These are phyloP conservation scores for Phytophthora melonis DNA, from an alignment of 352 stramenopile species.

Conservation along the genomic window DNA sequence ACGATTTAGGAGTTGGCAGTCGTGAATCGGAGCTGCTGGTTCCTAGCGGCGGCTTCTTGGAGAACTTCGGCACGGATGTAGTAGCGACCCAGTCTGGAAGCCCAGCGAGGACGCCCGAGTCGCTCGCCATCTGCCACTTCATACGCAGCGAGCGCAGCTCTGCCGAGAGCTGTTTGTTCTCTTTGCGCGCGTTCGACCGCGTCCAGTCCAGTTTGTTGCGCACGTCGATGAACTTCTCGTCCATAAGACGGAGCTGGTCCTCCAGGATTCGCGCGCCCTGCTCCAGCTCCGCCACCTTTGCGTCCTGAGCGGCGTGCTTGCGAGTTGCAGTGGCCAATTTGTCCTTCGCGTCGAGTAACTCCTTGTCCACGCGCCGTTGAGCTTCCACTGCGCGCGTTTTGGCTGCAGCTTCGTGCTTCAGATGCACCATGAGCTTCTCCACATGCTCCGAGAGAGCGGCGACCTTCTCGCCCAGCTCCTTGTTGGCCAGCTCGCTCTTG, in stretches of 20 bases:
- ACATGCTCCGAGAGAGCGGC: slow-evolving; percentile 94
- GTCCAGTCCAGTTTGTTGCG: slow-evolving; percentile 96
- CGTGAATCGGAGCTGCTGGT: slow-evolving; percentile 63
- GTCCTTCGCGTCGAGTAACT: slow-evolving; percentile 75
- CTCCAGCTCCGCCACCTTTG: slow-evolving; percentile 91
- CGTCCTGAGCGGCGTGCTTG: slow-evolving; percentile 87
- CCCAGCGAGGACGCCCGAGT: slow-evolving; percentile 51
- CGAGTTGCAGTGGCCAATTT: slow-evolving; percentile 71
- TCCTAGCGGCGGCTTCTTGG: slow-evolving; percentile 56
- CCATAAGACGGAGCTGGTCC: slow-evolving; percentile 97
- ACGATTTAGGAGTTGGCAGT: slow-evolving; percentile 40
- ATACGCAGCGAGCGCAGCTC: slow-evolving; percentile 74
- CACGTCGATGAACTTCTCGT: slow-evolving; percentile 98
- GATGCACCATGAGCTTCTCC: slow-evolving; percentile 97
- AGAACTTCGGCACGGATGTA: slow-evolving; percentile 24
- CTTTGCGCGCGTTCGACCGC: slow-evolving; percentile 84
- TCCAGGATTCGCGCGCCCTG: slow-evolving; percentile 95
- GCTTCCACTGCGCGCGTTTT: slow-evolving; percentile 91
- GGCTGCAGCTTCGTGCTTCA: slow-evolving; percentile 95
- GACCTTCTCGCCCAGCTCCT: slow-evolving; percentile 88
- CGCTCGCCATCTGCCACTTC: slow-evolving; percentile 81
- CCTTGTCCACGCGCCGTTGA: slow-evolving; percentile 81
- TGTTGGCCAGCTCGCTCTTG: slow-evolving; percentile 71
- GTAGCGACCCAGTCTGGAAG: slow-evolving; percentile 60
- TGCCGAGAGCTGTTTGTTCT: slow-evolving; percentile 74